Percentiles rank a stretch among this genome's conserved stretches.
Evolutionary conservation across 768 basidiomycete species (phyloP).

Genomic region (Calocybe indica): DNA sequence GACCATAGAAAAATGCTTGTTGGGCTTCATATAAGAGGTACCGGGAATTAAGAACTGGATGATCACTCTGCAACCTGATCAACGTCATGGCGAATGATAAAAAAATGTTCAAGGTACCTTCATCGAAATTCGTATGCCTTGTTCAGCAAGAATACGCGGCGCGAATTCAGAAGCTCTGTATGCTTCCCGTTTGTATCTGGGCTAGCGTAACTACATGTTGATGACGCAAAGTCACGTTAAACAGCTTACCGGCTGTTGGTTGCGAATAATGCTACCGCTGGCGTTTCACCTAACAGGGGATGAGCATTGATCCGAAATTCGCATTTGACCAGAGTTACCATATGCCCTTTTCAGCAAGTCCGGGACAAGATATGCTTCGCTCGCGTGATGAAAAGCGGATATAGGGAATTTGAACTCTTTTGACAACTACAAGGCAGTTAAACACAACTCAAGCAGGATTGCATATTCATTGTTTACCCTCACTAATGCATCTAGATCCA

Average conservation of each 20-base stretch:
- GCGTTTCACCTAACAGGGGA: conserved; percentile 45
- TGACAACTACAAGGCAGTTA: conserved; percentile 40
- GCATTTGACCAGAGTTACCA: conserved; percentile 30
- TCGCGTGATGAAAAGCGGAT: conserved; percentile 74
- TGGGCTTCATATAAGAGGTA: conserved; percentile 82
- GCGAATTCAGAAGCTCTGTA: conserved; percentile 81
- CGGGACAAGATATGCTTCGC: conserved; percentile 80
- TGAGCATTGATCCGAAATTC: neutral
- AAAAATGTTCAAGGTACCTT: conserved; percentile 40
- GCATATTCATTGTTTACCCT: conserved; percentile 38
- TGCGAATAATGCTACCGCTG: conserved; percentile 78
- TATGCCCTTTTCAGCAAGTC: conserved; percentile 66
- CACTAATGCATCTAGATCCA: conserved; percentile 69
- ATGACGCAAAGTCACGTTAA: neutral
- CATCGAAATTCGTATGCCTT: conserved; percentile 66
- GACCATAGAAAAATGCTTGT: conserved; percentile 76
- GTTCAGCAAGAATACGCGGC: conserved; percentile 62
- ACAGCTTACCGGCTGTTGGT: conserved; percentile 27
- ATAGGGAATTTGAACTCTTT: conserved; percentile 83
- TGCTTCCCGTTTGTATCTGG: conserved; percentile 73
- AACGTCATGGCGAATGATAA: neutral
- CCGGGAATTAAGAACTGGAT: conserved; percentile 61
- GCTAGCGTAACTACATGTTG: neutral
- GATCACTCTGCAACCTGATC: conserved; percentile 46
- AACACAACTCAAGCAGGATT: neutral